A percentile compares a stretch with the other conserved stretches of the same genome.
Conservation (phyloP, 768 basidiomycete genomes). For the Psilocybe azurescens region DNA sequence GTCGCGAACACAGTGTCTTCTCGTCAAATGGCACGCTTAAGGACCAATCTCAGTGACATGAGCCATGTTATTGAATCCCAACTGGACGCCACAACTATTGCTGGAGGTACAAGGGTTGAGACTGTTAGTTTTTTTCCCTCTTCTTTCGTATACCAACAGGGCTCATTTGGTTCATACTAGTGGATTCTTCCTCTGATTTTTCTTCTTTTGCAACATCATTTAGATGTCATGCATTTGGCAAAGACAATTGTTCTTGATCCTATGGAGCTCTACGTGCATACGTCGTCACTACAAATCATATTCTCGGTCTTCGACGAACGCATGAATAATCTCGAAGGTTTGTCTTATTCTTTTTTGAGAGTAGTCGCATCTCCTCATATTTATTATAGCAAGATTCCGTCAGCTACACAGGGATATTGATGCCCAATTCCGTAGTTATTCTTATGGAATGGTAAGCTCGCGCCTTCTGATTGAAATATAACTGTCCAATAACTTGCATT, state of each 20-base stretch:
- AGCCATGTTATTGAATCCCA: constrained; percentile 5
- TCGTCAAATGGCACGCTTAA: constrained; percentile 2
- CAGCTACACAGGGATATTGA: constrained; percentile 10
- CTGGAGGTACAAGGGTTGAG: constrained; percentile 9
- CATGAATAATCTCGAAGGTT: constrained; percentile 10
- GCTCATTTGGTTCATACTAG: neutral
- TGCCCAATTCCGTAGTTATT: constrained; percentile 7
- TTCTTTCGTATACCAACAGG: neutral
- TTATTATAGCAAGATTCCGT: constrained; percentile 5
- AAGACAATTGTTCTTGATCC: constrained; percentile 2
- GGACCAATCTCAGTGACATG: constrained; percentile 12
- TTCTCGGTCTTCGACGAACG: constrained; percentile 10
- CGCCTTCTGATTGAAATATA: neutral
- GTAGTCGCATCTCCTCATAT: neutral
- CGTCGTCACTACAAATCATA: neutral
- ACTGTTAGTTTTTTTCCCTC: constrained; percentile 5
- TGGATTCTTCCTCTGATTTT: constrained; percentile 10
- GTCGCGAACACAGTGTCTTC: constrained; percentile 1
- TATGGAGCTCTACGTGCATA: neutral
- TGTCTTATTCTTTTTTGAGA: neutral
- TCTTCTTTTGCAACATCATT: constrained; percentile 4
- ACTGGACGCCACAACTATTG: constrained; percentile 8
- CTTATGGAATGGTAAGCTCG: constrained; percentile 11
- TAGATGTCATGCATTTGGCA: constrained; percentile 5
- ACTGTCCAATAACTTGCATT: neutral